Evolutionary conservation across 2,329 filamentous ascomycete genomes (phyloP), one percentile per base, ranked within the genome.

Genomic region (Penicillium polonicum): DNA sequence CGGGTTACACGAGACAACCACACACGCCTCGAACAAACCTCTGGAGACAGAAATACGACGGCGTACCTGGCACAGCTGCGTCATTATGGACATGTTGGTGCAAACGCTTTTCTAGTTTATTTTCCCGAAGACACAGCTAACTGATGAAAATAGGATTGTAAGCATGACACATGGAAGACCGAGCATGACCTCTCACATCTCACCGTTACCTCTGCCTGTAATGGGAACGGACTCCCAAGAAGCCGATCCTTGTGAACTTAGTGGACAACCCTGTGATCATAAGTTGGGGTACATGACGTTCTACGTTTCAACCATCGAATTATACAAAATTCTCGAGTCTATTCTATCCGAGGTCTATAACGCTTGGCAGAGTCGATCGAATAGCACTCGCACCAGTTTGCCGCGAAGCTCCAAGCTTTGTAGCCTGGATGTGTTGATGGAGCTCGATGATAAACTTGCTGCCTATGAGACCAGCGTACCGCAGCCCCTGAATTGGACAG

Each of bases 31-130:
- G 17, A 54, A 62, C 9, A 61, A 62, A 19, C 58, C 70, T 0
- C 42, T 76, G n/a, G 76, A 78, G 52, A 67, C 52, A 9, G 74
- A 79, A 44, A 71, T 76, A 21, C 66, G 70, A 10, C 64, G 66
- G 33, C 65, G 74, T n/a, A 73, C 72, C 0, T 78, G 76, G 76
- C 70, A 77, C 53, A 73, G 74, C 9, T 78, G 76, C 51, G 70
- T 77, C 0, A 69, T 75, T 21, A 66, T 78, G 60, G 73, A 76
- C 45, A 66, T 72, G 73, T 76, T 57, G 39, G 72, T 61, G n/a
- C 27, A 21, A 21, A 15, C n/a, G 3, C 0, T 12, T 13, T 12
- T 38, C 12, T 29, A 13, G 2, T 19, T 31, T 2, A 12, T 5
- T 38, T 43, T 31, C 33, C 2, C 33, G n/a, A 13, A 29, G 3